Conservation (phyloP, 805 yeast species). For the Saturnispora quitensis region DNA sequence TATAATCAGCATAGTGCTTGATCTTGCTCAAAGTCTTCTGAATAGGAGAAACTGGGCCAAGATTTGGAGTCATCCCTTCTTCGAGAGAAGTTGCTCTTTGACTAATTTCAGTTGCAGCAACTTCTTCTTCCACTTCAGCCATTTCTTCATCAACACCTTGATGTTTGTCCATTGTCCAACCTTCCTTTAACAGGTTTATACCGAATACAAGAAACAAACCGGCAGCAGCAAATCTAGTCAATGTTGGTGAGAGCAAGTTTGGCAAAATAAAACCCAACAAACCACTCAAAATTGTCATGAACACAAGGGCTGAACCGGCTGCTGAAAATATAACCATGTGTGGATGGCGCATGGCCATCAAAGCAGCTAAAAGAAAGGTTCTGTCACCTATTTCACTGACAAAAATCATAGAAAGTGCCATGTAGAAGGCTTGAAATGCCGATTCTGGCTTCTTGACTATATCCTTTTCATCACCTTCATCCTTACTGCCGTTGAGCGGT, state of each 20-base stretch:
- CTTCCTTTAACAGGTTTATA: conserved; percentile 65
- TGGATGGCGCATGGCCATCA: conserved; percentile 95
- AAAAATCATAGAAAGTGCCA: conserved; percentile 84
- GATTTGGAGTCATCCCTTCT: conserved; percentile 28
- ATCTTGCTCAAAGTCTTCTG: conserved; percentile 28
- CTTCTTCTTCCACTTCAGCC: conserved; percentile 94
- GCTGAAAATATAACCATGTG: conserved; percentile 79
- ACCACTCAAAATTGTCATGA: conserved; percentile 91
- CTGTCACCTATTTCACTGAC: conserved; percentile 97
- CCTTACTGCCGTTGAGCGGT: not conserved
- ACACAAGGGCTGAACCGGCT: conserved; percentile 71
- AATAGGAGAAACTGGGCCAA: not conserved
- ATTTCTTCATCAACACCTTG: conserved; percentile 90
- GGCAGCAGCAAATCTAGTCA: conserved; percentile 78
- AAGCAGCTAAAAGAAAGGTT: conserved; percentile 91
- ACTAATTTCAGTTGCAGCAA: conserved; percentile 54
- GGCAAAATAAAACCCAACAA: conserved; percentile 89
- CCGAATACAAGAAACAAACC: conserved; percentile 78
- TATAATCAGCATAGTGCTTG: conserved; percentile 46
- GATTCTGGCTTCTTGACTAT: conserved; percentile 4
- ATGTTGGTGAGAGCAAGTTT: conserved; percentile 63
- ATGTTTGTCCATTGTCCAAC: conserved; percentile 67
- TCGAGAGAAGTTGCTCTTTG: conserved; percentile 48
- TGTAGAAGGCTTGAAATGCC: conserved; percentile 42
- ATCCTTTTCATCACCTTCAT: too few species aligned